A percentile compares a stretch with the other conserved stretches of the same genome.
Conservation (phyloP, 73 alveolate species). For the Stentor coeruleus region DNA sequence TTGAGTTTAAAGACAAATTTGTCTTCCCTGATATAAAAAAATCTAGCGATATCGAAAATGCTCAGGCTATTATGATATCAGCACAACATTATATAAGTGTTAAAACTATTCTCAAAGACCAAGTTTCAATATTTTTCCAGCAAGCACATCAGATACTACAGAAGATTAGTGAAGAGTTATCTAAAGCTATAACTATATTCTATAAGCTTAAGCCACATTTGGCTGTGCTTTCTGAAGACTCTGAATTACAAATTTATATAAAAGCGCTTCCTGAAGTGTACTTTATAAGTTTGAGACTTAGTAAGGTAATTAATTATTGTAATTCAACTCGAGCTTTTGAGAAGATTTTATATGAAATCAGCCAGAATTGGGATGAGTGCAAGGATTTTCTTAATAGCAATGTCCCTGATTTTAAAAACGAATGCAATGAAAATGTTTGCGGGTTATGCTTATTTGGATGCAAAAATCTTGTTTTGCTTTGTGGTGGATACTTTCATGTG, state of each 20-base stretch:
- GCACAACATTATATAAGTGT: neutral
- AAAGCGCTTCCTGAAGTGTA: conserved; percentile 11
- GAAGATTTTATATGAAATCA: neutral
- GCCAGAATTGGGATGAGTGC: neutral
- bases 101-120: neutral
- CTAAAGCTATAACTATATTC: neutral
- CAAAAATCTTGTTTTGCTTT: neutral
- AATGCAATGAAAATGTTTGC: neutral
- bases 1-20: neutral
- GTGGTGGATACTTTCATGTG: neutral
- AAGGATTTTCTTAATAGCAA: neutral
- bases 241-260: neutral
- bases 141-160: neutral
- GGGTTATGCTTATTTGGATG: neutral
- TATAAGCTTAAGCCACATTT: neutral
- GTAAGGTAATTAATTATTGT: neutral
- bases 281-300: neutral
- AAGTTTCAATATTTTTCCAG: neutral
- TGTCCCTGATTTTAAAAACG: neutral
- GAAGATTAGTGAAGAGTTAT: neutral
- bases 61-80: neutral
- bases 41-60: conserved; percentile 4
- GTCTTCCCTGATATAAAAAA: neutral
- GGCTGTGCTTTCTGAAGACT: neutral
- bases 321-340: neutral